phyloP scores from a whole-genome alignment of 805 yeast species.

The Blastobotrys terrestris region DNA sequence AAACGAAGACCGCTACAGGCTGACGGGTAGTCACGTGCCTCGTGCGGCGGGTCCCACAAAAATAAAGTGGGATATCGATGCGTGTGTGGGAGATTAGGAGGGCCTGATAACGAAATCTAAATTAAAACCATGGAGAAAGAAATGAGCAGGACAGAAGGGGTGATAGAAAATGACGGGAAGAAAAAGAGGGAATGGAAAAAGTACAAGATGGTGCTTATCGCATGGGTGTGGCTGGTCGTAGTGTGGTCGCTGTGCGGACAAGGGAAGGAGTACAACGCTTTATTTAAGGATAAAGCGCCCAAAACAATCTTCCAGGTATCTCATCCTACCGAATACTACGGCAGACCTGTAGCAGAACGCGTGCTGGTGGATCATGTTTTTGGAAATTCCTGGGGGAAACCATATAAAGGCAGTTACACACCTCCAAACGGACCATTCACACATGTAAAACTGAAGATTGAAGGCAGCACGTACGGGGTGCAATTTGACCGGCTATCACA shows the following conservation, averaged over 20 bases:
- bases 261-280: not conserved
- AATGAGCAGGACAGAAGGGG: too few relatives aligned
- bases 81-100: not conserved
- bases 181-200: not conserved
- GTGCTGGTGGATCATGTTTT: conserved; percentile 25
- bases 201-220: not conserved
- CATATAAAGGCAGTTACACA: conserved; percentile 25
- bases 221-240: not conserved
- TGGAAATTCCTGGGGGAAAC: conserved; percentile 32
- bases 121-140: not conserved
- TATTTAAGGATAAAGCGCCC: not conserved
- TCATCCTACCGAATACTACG: conserved; percentile 11
- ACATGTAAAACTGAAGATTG: conserved; percentile 32
- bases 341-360: conserved; percentile 13
- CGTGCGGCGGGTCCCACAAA: too few relatives aligned
- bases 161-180: too few relatives aligned
- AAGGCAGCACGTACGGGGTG: conserved; percentile 28
- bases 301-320: conserved; percentile 18
- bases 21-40: too few relatives aligned
- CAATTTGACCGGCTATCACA: conserved; percentile 37
- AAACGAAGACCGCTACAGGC: too few relatives aligned
- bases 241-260: not conserved
- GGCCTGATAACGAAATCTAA: too few relatives aligned
- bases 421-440: conserved; percentile 32
- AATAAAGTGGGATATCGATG: too few relatives aligned